A percentile compares a stretch with the other conserved stretches of the same genome.
These are phyloP conservation scores for Rhizomucor pusillus DNA, from an alignment of 371 early-diverging fungal species.

Conservation along the genomic window DNA sequence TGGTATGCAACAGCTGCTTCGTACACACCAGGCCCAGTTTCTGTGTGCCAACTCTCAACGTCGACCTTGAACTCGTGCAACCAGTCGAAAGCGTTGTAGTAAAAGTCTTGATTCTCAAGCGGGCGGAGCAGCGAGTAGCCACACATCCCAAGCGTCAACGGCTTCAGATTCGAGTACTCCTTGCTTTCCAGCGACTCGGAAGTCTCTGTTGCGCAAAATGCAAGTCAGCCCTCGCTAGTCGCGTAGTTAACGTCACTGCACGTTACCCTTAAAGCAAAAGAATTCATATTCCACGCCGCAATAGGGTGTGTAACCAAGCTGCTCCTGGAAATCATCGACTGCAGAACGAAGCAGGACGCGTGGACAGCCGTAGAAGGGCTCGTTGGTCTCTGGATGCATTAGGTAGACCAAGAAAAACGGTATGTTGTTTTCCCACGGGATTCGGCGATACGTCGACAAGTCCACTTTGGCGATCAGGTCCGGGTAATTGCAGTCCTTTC, in stretches of 20 bases:
- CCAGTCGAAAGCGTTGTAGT: conserved; percentile 69
- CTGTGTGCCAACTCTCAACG: conserved; percentile 81
- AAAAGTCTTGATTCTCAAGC: conserved; percentile 66
- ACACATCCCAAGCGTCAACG: conserved; percentile 79
- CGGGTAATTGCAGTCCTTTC: conserved; percentile 45
- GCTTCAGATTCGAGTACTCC: conserved; percentile 46
- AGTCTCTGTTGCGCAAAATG: too few species aligned
- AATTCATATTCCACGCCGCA: conserved; percentile 84
- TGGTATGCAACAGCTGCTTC: conserved; percentile 77
- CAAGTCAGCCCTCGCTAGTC: too few species aligned
- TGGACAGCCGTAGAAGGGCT: conserved; percentile 68
- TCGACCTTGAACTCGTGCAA: conserved; percentile 61
- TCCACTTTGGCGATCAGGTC: conserved; percentile 76
- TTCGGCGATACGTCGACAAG: conserved; percentile 60
- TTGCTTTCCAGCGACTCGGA: conserved; percentile 61
- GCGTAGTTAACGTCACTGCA: too few species aligned
- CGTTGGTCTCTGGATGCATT: conserved; percentile 49
- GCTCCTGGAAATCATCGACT: conserved; percentile 33
- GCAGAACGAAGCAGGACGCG: conserved; percentile 60
- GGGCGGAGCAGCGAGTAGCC: conserved; percentile 84
- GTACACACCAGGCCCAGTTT: conserved; percentile 86
- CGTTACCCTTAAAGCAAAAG: conserved; percentile 75
- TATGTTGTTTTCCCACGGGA: conserved; percentile 77
- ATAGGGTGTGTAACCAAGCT: conserved; percentile 55
- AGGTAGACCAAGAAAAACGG: conserved; percentile 77